Evolutionary conservation across 176 grass and related monocot genomes (phyloP).

Genomic region (Typha latifolia): DNA sequence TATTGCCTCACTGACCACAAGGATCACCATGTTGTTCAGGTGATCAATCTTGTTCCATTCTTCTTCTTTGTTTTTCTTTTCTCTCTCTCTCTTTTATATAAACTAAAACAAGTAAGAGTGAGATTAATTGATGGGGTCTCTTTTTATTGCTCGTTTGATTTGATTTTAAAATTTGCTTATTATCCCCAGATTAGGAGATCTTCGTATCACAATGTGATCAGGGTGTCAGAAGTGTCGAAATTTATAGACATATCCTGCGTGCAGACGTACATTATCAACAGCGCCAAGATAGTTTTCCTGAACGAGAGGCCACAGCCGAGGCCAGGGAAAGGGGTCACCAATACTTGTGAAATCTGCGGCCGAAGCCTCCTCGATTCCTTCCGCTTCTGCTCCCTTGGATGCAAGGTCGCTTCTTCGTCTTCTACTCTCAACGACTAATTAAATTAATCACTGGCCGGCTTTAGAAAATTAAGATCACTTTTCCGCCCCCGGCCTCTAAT

Average conservation of each 20-base stretch:
- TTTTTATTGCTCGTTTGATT: neutral
- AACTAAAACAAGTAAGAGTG: too few relatives aligned
- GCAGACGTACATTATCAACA: conserved; percentile 52
- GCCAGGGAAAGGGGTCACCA: conserved; percentile 36
- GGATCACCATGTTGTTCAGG: conserved; percentile 40
- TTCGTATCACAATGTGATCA: conserved; percentile 45
- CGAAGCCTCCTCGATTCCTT: conserved; percentile 41
- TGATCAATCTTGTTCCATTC: neutral
- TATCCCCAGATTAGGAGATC: conserved; percentile 31
- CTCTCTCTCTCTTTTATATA: neutral
- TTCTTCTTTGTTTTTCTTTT: neutral
- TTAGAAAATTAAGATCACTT: neutral
- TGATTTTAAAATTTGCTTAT: neutral
- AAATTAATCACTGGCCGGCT: neutral
- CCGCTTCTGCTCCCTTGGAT: conserved; percentile 46
- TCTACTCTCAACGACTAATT: neutral
- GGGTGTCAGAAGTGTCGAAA: conserved; percentile 43
- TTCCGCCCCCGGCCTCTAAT: neutral
- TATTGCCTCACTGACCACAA: conserved; percentile 31
- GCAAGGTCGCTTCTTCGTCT: conserved; percentile 24
- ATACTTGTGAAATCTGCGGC: conserved; percentile 37
- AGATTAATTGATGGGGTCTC: neutral
- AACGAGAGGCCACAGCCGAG: conserved; percentile 40
- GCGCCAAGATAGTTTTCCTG: conserved; percentile 44
- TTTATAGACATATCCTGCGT: conserved; percentile 41